phyloP scores from a whole-genome alignment of 805 yeast genomes.

The Suhomyces vadensis region DNA sequence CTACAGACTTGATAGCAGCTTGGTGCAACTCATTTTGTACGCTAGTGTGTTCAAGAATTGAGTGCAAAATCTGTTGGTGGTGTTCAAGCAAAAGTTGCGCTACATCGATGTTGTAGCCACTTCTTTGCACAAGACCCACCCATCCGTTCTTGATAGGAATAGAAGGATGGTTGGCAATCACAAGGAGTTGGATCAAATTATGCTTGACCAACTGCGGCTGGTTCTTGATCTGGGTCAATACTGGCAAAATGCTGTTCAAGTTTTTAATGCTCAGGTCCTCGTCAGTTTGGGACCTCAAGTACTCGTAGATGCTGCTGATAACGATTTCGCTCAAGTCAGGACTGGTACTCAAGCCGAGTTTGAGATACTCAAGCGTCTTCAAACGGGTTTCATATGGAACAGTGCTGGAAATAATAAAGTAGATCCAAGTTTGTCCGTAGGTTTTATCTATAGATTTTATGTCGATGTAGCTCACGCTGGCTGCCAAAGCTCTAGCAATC shows the following conservation, averaged over 20 bases:
- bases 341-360: slow-evolving; percentile 24
- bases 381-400: slow-evolving; percentile 37
- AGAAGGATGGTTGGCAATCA: slow-evolving; percentile 29
- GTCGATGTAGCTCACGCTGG: slow-evolving; percentile 24
- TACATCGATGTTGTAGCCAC: slow-evolving; percentile 57
- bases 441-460: slow-evolving; percentile 16
- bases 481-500: slow-evolving; percentile 49
- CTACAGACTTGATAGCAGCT: slow-evolving; percentile 42
- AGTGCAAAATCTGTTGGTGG: slow-evolving; percentile 22
- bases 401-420: slow-evolving; percentile 43
- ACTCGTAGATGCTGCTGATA: slow-evolving; percentile 41
- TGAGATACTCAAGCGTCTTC: slow-evolving; percentile 32
- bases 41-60: slow-evolving; percentile 20
- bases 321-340: slow-evolving; percentile 43
- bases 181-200: slow-evolving; percentile 25
- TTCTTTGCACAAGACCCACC: slow-evolving; percentile 70
- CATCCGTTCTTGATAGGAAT: slow-evolving; percentile 56
- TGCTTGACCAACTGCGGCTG: slow-evolving; percentile 16
- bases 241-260: slow-evolving; percentile 26
- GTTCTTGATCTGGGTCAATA: slow-evolving; percentile 24
- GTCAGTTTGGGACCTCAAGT: slow-evolving; percentile 14
- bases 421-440: slow-evolving; percentile 53
- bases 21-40: slow-evolving; percentile 47
- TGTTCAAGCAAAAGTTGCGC: slow-evolving; percentile 47
- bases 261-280: slow-evolving; percentile 18